Base-by-base conservation (phyloP, 2,329 filamentous ascomycete genomes). In the Ophiocordyceps sinensis region DNA sequence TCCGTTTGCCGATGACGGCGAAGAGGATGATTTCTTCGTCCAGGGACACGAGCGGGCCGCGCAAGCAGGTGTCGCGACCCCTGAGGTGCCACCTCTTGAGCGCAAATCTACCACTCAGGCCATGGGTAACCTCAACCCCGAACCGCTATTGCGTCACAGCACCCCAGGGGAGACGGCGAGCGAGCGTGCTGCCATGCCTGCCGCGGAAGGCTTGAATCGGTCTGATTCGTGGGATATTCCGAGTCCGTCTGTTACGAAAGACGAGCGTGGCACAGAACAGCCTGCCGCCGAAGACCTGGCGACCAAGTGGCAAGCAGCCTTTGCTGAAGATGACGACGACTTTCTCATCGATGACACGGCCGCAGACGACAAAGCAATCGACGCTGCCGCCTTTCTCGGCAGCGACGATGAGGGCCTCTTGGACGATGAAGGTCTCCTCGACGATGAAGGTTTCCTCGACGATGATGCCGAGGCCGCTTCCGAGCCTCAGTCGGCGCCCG, bases 331-430 rank as follows among this genome's bases (percentile, higher is more conserved):
- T 38, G 82, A 86, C 45, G 78, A 79, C 21, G 68, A 69, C 21
- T 71, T 79, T 35, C 66, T 84, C 12, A 58, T 78, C 3, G 74
- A 77, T 10, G 77, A 85, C 28, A 62, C 68, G 13, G 55, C 59
- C 2, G 54, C 57, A 23, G 64, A 64, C 29, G 48, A 44, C 10
- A 54, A 59, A 28, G 69, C 68, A 41, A 53, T 83, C 15, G 79
- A 85, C 48, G 70, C 77, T 1, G 65, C 74, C 23, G 70, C 71
- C 1, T 78, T 89, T 49, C 79, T 88, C 47, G 77, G 83, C 37
- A 88, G 88, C 49, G 88, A 94, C 56, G 84, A 85, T 48, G 83
- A 88, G 53, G 87, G 85, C 0, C 82, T 95, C 45, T 65, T 95
- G 2, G 47, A 49, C 10, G 80, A 39, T 11, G 38, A 38, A 4